These are phyloP conservation scores for Pseudogymnoascus verrucosus DNA, from an alignment of 2,329 filamentous ascomycete species.

Conservation along the genomic window DNA sequence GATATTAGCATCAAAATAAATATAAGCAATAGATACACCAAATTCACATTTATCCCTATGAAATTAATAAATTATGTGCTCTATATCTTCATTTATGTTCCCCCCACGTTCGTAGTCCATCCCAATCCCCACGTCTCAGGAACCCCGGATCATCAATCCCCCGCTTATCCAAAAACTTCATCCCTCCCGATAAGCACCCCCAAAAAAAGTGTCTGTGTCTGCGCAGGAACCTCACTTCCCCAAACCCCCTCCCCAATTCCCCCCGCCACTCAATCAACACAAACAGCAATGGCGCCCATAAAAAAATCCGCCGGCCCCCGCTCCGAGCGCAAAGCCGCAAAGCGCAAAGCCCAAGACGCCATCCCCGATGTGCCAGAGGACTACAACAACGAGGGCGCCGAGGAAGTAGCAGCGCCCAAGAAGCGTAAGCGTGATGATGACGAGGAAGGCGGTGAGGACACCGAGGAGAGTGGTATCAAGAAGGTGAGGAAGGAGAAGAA, in stretches of 20 bases:
- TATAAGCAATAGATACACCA: background rate
- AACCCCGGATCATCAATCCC: background rate
- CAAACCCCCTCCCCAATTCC: background rate
- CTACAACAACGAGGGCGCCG: background rate
- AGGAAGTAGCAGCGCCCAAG: constrained; percentile 11
- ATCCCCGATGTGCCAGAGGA: constrained; percentile 27
- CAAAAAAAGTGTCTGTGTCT: background rate
- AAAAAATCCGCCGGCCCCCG: constrained; percentile 14
- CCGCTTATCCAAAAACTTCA: background rate
- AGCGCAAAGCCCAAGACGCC: constrained; percentile 27
- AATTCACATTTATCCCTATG: background rate
- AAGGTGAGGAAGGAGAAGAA: constrained; percentile 11
- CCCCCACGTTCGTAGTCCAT: background rate
- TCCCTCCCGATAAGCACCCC: background rate
- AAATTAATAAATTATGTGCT: background rate
- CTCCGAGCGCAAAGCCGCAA: constrained; percentile 28
- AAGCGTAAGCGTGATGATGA: background rate
- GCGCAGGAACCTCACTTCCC: background rate
- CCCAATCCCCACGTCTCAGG: background rate
- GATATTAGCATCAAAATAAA: background rate
- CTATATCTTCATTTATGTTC: background rate
- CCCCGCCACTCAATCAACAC: background rate
- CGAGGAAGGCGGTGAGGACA: constrained; percentile 19
- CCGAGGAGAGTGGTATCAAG: constrained; percentile 15
- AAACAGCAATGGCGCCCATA: background rate